These are phyloP conservation scores for Blakeslea trispora DNA, from an alignment of 371 early-diverging fungal species.

Conservation along the genomic window DNA sequence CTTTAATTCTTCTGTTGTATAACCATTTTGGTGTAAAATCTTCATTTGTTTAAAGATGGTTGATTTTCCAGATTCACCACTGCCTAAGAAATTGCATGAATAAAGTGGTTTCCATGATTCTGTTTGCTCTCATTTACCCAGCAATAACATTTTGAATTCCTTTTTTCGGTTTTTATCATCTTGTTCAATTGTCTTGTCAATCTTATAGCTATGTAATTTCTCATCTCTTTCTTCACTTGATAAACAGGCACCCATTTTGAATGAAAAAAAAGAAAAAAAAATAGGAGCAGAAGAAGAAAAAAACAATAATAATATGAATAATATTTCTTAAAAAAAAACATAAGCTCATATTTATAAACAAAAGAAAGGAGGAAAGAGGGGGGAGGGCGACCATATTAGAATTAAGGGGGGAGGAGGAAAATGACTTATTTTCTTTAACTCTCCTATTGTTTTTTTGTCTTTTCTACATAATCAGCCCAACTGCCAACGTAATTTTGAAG, in stretches of 20 bases:
- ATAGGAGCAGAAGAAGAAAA: slow-evolving; percentile 5
- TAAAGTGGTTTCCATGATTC: too few species aligned
- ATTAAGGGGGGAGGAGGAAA: too few species aligned
- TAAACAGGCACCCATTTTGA: slow-evolving; percentile 65
- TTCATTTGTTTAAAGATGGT: slow-evolving; percentile 95
- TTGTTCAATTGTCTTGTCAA: slow-evolving; percentile 65
- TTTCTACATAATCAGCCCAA: slow-evolving; percentile 57
- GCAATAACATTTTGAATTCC: slow-evolving; percentile 74
- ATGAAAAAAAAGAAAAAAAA: slow-evolving; percentile 13
- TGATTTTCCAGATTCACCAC: slow-evolving; percentile 91
- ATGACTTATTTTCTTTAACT: too few species aligned
- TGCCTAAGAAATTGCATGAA: slow-evolving; percentile 58
- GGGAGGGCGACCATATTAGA: slow-evolving; percentile 3
- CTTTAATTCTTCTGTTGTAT: slow-evolving; percentile 74
- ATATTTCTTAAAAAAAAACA: slow-evolving; percentile 16
- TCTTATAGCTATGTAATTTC: slow-evolving; percentile 51
- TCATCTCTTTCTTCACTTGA: slow-evolving; percentile 67
- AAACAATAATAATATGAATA: slow-evolving; percentile 16
- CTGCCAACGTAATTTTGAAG: slow-evolving; percentile 64
- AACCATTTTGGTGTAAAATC: slow-evolving; percentile 90
- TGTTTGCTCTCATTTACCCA: slow-evolving; percentile 70
- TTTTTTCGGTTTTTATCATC: slow-evolving; percentile 48
- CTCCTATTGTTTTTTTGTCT: slow-evolving; percentile 15
- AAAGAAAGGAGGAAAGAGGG: slow-evolving; percentile 11
- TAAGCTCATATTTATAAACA: slow-evolving; percentile 16